Conservation (phyloP, 257 asterid genomes). For the Petunia axillaris region DNA sequence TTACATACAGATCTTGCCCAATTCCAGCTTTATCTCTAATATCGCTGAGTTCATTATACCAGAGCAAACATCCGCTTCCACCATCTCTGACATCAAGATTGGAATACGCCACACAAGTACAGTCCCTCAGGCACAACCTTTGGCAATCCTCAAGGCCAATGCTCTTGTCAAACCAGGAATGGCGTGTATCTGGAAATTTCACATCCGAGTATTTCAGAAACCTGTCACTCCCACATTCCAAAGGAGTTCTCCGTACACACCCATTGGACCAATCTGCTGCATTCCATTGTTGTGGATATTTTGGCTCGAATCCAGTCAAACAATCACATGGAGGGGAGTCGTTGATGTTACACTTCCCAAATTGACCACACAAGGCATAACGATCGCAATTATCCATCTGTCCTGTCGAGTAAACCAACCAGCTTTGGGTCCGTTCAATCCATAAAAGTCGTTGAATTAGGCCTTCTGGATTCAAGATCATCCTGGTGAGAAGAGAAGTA, state of each 20-base stretch:
- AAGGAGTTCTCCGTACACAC: slow-evolving; percentile 19
- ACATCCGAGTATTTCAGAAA: slow-evolving; percentile 34
- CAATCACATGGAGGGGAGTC: slow-evolving; percentile 9
- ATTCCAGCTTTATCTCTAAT: slow-evolving; percentile 29
- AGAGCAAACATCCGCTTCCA: slow-evolving; percentile 43
- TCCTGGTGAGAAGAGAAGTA: not conserved
- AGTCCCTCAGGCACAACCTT: slow-evolving; percentile 35
- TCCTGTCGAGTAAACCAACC: slow-evolving; percentile 12
- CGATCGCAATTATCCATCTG: not conserved
- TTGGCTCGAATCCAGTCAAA: not conserved
- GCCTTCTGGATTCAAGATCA: not conserved
- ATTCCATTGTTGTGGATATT: slow-evolving; percentile 19
- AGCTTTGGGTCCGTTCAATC: slow-evolving; percentile 17
- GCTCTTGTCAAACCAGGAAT: slow-evolving; percentile 31
- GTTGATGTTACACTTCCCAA: not conserved
- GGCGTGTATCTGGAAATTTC: slow-evolving; percentile 42
- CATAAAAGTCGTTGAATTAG: not conserved
- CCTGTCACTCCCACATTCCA: slow-evolving; percentile 36
- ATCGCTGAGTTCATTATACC: slow-evolving; percentile 40
- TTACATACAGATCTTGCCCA: slow-evolving; percentile 37
- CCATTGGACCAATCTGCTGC: slow-evolving; percentile 32
- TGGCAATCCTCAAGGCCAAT: slow-evolving; percentile 42
- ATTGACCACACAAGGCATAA: not conserved
- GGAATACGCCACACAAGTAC: slow-evolving; percentile 46
- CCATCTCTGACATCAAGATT: slow-evolving; percentile 28